Evolutionary conservation across 805 yeast species (phyloP), one percentile per base, ranked within the genome.

Genomic region (Cyberlindnera meyerae): DNA sequence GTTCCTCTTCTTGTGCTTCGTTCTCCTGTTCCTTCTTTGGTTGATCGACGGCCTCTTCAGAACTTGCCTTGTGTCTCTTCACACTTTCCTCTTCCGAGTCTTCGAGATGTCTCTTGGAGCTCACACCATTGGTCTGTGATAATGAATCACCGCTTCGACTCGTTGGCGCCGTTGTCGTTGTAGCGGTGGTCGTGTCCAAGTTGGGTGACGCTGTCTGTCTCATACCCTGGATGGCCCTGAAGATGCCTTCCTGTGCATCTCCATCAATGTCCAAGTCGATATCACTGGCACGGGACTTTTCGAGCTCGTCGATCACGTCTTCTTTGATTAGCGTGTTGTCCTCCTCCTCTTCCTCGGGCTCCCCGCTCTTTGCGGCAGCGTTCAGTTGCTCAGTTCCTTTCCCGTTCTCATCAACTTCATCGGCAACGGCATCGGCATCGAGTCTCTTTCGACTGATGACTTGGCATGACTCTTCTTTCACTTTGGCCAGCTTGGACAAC

Each of bases 401-500:
- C n/a, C n/a, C n/a, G n/a, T n/a, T n/a, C n/a, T n/a, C n/a, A n/a
- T n/a, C 52, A 13, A 53, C 55, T 13, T 46, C 45, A 21, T 26
- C 38, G 31, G 11, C 42, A 40, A 36, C 47, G 12, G 39, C 32
- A 4, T n/a, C 42, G 38, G 37, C 46, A 11, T 43, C 31, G 4
- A 26, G 21, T 6, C 24, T 31, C 9, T 20, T 20, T 40, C 37
- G 41, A 29, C 34, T 33, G 22, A 27, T 20, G 15, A 21, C 39
- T 16, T 32, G 26, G 8, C 29, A 29, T 12, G 16, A 4, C 21
- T 46, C 30, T 9, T 25, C 29, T 15, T 29, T 34, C 17, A 15
- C 13, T 40, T 35, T 51, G 27, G 73, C 72, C 45, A 69, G 54
- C 37, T 58, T 68, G 18, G 68, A 62, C 43, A 71, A 59, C 50